Base-by-base conservation (phyloP, 805 yeast genomes). In the Starmerella davenportii region DNA sequence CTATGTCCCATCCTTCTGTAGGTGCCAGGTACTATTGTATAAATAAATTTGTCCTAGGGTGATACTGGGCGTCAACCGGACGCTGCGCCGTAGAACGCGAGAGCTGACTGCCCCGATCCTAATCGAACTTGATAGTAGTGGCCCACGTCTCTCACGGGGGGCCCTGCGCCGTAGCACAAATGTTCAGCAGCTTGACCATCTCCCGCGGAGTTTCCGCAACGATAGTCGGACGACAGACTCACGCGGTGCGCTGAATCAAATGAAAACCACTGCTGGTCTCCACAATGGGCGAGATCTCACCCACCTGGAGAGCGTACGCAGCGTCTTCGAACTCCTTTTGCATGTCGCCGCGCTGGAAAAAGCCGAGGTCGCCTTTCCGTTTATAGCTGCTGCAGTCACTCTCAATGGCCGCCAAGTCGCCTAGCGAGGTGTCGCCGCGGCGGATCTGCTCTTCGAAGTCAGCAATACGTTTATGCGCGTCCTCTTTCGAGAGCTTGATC, bases 221-320 rank as follows among this genome's bases (percentile, higher is more conserved):
- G 11, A 23, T 7, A 23, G 11, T 7, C 25, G 11, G 25, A 23
- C 7, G 25, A 23, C 9, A 23, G 25, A 7, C 7, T 59, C 55
- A 80, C 7, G 75, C 95, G 1, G 85, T 78, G 56, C 98, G 69
- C 59, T 78, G 78, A 51, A 90, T 74, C 45, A 90, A 56, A 53
- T 90, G 98, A 36, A 82, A 74, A 18, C 98, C 98, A 48, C 92
- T 77, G 51, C 77, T 92, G 15, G 85, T 72, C 59, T 84, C 95
- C 14, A 90, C 79, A 21, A 84, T 70, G 33, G 72, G 79, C 52
- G 90, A 76, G 34, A 79, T 57, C 54, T 85, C 90, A 17, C 94
- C 94, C 17, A 82, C 75, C 46, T 79, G 72, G 47, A 90, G 63
- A 4, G 61, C 74, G 56, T 79, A 87, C 1, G 94, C 76, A 2